These are phyloP conservation scores for Flaveria robusta DNA, from an alignment of 129 eudicot species.

Conservation along the genomic window DNA sequence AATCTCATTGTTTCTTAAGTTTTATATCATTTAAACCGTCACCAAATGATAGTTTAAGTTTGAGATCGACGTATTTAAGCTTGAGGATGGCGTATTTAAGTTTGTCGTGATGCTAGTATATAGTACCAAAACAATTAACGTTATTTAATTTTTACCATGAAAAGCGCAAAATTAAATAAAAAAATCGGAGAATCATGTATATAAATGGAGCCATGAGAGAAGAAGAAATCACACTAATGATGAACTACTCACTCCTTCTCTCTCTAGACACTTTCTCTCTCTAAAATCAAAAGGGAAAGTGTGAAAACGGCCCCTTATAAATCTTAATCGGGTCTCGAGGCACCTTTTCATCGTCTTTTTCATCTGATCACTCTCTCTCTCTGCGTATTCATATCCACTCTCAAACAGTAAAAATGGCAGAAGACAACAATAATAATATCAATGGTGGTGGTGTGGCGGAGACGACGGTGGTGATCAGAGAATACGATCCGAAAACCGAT, in stretches of 20 bases:
- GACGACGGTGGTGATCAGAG: slow-evolving; percentile 51
- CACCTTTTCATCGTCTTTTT: slow-evolving; percentile 29
- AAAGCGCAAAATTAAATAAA: slow-evolving; percentile 31
- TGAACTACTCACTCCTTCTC: slow-evolving; percentile 31
- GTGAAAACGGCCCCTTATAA: slow-evolving; percentile 37
- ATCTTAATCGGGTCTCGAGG: slow-evolving; percentile 35
- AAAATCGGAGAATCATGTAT: slow-evolving; percentile 27
- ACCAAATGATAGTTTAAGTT: too few species aligned
- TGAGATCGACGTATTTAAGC: too few species aligned
- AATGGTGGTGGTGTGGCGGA: slow-evolving; percentile 9
- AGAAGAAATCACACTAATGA: slow-evolving; percentile 35
- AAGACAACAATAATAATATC: slow-evolving; percentile 18
- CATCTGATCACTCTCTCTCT: too few species aligned
- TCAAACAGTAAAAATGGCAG: slow-evolving; percentile 24
- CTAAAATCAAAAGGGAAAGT: slow-evolving; percentile 31
- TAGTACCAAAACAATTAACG: too few species aligned
- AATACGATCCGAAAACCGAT: slow-evolving; percentile 58
- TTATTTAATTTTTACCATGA: neutral
- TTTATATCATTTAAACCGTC: too few species aligned
- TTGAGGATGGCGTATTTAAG: too few species aligned
- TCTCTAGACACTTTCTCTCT: slow-evolving; percentile 30
- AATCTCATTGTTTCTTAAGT: too few species aligned
- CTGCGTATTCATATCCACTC: neutral
- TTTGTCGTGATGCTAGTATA: too few species aligned
- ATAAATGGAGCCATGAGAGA: slow-evolving; percentile 35